Conservation (phyloP, 202 grass and related monocot species). For the Saccharum hybrid region DNA sequence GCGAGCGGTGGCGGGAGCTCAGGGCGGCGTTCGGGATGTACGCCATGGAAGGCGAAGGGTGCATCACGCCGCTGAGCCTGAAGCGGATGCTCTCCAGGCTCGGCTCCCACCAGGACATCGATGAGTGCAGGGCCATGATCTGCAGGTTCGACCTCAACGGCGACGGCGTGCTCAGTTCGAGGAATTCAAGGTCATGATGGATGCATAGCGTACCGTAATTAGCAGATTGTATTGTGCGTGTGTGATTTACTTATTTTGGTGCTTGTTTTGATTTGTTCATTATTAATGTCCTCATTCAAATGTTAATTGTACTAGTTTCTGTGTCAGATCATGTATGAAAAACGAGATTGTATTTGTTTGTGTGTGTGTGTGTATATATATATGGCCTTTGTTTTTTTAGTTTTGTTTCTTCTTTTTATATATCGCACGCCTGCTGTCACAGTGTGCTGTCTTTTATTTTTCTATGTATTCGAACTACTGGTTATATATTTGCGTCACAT, state of each 20-base stretch:
- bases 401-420: too few relatives aligned
- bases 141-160: conserved; percentile 65
- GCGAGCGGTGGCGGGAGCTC: conserved; percentile 32
- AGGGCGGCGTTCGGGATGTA: conserved; percentile 59
- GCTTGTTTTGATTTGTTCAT: neutral
- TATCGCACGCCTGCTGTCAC: too few relatives aligned
- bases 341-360: too few relatives aligned
- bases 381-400: too few relatives aligned
- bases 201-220: neutral
- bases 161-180: conserved; percentile 72
- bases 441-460: too few relatives aligned
- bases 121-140: conserved; percentile 68
- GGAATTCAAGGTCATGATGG: conserved; percentile 73
- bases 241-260: neutral
- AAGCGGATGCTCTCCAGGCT: conserved; percentile 50
- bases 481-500: too few relatives aligned
- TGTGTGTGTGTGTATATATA: too few relatives aligned
- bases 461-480: too few relatives aligned
- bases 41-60: conserved; percentile 51
- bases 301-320: neutral
- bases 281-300: neutral
- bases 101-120: conserved; percentile 38
- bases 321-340: neutral
- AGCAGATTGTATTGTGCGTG: neutral
- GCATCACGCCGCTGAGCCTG: conserved; percentile 60